phyloP scores from a whole-genome alignment of 352 stramenopile genomes.

The Phytophthora podocarpi region DNA sequence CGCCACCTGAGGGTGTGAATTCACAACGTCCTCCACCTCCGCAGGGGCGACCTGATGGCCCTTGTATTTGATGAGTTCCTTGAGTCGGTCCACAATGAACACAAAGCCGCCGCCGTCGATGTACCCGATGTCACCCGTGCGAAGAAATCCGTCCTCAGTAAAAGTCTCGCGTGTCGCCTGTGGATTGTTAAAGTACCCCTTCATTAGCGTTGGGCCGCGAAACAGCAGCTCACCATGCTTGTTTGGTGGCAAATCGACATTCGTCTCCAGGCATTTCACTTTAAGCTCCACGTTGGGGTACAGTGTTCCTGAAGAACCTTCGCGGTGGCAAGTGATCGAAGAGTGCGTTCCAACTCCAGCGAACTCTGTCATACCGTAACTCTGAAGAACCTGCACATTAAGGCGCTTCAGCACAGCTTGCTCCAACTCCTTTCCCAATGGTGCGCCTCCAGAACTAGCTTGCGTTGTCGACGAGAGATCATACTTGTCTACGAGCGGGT shows the following conservation, averaged over 20 bases:
- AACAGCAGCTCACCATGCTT: constrained; percentile 79
- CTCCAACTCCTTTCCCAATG: constrained; percentile 78
- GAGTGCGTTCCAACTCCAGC: constrained; percentile 33
- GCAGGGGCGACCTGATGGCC: constrained; percentile 91
- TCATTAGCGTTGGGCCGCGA: constrained; percentile 90
- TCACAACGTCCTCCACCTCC: constrained; percentile 89
- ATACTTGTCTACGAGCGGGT: constrained; percentile 87
- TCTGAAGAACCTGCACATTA: constrained; percentile 43
- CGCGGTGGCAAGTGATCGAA: constrained; percentile 22
- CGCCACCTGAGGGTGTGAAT: constrained; percentile 68
- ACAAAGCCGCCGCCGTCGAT: constrained; percentile 91
- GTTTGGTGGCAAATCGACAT: constrained; percentile 37
- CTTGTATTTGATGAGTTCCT: constrained; percentile 95
- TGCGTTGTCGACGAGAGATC: constrained; percentile 70
- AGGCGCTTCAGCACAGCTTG: constrained; percentile 64
- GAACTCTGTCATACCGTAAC: constrained; percentile 69
- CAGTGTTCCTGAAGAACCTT: constrained; percentile 46
- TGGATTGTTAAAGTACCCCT: constrained; percentile 87
- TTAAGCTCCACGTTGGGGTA: constrained; percentile 57
- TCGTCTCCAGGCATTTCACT: constrained; percentile 53
- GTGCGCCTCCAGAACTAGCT: constrained; percentile 82
- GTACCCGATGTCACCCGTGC: constrained; percentile 89
- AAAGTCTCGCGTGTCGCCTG: constrained; percentile 79
- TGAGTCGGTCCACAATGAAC: constrained; percentile 91
- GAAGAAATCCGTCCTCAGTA: constrained; percentile 75